Conservation (phyloP, 1,139 yeast species). For the Candida albicans region DNA sequence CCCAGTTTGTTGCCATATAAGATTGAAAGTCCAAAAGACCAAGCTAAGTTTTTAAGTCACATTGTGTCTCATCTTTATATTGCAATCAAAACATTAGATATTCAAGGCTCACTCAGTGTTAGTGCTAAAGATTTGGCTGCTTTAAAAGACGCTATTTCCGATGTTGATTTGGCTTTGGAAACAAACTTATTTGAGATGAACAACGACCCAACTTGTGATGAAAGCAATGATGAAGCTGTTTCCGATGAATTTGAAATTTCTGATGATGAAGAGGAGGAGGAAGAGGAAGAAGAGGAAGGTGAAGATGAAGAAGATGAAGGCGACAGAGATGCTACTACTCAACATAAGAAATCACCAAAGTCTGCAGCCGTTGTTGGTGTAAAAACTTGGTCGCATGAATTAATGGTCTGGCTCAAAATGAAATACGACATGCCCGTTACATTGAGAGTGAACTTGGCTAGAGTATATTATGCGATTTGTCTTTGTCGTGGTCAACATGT, state of each 20-base stretch:
- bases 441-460: slow-evolving; percentile 60
- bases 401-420: slow-evolving; percentile 76
- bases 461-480: slow-evolving; percentile 71
- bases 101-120: slow-evolving; percentile 70
- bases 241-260: slow-evolving; percentile 44
- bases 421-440: slow-evolving; percentile 78
- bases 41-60: slow-evolving; percentile 73
- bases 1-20: slow-evolving; percentile 72
- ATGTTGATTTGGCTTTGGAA: slow-evolving; percentile 55
- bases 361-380: slow-evolving; percentile 76
- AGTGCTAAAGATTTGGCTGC: slow-evolving; percentile 61
- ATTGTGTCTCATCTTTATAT: slow-evolving; percentile 77
- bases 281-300: slow-evolving; percentile 31
- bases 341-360: slow-evolving; percentile 61
- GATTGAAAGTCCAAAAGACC: slow-evolving; percentile 68
- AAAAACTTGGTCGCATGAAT: slow-evolving; percentile 86
- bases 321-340: slow-evolving; percentile 40
- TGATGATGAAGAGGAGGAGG: slow-evolving; percentile 43
- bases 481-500: slow-evolving; percentile 74
- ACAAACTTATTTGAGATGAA: slow-evolving; percentile 46
- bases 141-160: slow-evolving; percentile 37
- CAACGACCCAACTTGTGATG: slow-evolving; percentile 40
- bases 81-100: slow-evolving; percentile 73
- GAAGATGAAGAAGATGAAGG: slow-evolving; percentile 43
- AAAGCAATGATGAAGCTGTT: slow-evolving; percentile 30